phyloP scores from a whole-genome alignment of 306 rosid genomes.

The Alnus glutinosa region DNA sequence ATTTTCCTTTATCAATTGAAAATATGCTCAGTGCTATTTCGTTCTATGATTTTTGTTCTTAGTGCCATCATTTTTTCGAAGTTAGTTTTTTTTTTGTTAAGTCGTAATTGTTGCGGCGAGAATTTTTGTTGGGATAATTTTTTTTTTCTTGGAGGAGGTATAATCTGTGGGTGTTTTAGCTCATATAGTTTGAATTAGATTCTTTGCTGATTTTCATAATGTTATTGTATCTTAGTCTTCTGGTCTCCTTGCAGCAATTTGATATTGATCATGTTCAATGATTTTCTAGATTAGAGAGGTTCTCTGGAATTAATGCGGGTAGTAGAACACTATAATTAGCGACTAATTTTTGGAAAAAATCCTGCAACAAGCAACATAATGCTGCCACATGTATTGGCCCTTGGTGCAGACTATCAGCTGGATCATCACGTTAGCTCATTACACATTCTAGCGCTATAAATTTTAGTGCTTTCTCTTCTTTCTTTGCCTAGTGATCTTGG shows the following conservation, averaged over 20 bases:
- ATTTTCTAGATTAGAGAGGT: neutral
- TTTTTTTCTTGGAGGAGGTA: no score
- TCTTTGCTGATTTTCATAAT: neutral
- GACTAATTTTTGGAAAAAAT: neutral
- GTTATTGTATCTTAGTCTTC: neutral
- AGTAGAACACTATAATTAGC: neutral
- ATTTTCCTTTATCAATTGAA: no score
- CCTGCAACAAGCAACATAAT: neutral
- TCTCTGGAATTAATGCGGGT: neutral
- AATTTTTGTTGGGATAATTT: no score
- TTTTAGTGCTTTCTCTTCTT: neutral
- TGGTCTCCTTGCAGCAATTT: neutral
- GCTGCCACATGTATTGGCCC: neutral
- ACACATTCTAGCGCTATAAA: neutral
- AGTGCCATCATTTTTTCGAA: no score
- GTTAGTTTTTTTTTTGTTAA: no score
- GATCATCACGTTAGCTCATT: neutral
- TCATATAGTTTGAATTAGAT: neutral
- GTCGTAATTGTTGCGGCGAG: no score
- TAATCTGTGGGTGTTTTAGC: neutral
- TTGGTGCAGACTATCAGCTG: neutral
- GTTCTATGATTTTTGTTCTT: no score
- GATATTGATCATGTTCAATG: neutral
- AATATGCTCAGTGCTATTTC: no score
- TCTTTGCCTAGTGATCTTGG: neutral